A percentile compares a stretch with the other conserved stretches of the same genome.
phyloP scores from a whole-genome alignment of 495 filamentous ascomycete species.

The Neurospora sp. region DNA sequence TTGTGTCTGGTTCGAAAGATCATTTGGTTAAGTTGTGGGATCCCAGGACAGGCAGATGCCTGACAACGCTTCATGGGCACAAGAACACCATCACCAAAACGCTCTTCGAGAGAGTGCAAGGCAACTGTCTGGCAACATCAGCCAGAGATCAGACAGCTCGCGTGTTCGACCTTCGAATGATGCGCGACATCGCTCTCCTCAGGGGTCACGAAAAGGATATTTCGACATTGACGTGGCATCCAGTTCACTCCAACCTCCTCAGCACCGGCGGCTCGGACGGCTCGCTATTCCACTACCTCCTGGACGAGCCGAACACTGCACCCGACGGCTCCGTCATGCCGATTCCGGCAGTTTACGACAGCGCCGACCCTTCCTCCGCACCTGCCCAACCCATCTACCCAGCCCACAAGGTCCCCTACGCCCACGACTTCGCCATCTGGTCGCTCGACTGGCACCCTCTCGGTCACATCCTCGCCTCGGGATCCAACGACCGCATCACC shows the following conservation, averaged over 20 bases:
- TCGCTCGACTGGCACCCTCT: slow-evolving; percentile 94
- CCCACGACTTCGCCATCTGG: slow-evolving; percentile 93
- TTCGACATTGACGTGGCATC: slow-evolving; percentile 88
- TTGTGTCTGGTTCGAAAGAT: slow-evolving; percentile 96
- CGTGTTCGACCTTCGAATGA: slow-evolving; percentile 92
- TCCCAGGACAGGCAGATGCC: slow-evolving; percentile 74
- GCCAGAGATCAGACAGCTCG: slow-evolving; percentile 86
- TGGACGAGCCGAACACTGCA: slow-evolving; percentile 84
- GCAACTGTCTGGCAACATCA: slow-evolving; percentile 78
- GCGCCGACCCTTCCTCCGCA: slow-evolving; percentile 61
- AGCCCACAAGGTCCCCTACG: slow-evolving; percentile 71
- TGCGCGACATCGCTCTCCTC: slow-evolving; percentile 90
- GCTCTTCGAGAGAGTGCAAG: slow-evolving; percentile 72
- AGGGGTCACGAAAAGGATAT: slow-evolving; percentile 93
- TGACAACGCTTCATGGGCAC: slow-evolving; percentile 94
- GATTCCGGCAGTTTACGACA: slow-evolving; percentile 48
- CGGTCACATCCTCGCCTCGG: slow-evolving; percentile 95
- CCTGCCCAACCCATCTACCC: slow-evolving; percentile 82
- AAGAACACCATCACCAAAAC: slow-evolving; percentile 93
- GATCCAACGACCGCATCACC: slow-evolving; percentile 92
- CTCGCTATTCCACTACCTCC: slow-evolving; percentile 79
- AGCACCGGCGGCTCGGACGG: slow-evolving; percentile 86
- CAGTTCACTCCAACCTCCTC: slow-evolving; percentile 77
- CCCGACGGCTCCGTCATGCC: slow-evolving; percentile 60
- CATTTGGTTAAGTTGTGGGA: slow-evolving; percentile 98